Percentiles rank a stretch among this genome's conserved stretches.
Conservation (phyloP, 2,329 filamentous ascomycete genomes). For the Sordariomycetes sp. region DNA sequence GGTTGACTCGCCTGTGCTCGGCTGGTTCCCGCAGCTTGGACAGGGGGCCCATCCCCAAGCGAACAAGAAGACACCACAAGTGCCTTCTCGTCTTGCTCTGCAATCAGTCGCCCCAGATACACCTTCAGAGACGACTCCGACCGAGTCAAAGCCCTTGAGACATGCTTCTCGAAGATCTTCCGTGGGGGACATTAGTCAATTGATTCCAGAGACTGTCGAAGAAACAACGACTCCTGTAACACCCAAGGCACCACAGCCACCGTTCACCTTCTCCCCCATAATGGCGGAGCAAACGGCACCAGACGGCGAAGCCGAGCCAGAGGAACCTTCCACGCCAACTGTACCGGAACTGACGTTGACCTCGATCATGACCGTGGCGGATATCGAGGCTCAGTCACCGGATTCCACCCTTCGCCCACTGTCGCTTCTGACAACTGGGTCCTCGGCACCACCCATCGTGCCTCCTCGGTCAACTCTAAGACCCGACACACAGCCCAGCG, state of each 20-base stretch:
- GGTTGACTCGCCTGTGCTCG: conserved; percentile 5
- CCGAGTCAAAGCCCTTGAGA: neutral
- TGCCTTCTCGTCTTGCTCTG: neutral
- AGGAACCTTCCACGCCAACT: neutral
- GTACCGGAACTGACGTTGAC: conserved; percentile 1
- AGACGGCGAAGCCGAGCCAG: neutral
- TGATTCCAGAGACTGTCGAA: conserved; percentile 4
- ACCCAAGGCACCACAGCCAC: neutral
- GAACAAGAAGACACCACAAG: neutral
- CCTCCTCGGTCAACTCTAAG: conserved; percentile 1
- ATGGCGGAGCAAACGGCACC: conserved; percentile 1
- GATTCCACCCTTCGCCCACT: conserved; percentile 3
- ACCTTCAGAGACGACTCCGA: neutral
- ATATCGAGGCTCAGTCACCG: conserved; percentile 1
- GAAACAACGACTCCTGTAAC: conserved; percentile 1
- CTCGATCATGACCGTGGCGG: conserved; percentile 3
- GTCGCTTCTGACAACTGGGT: conserved; percentile 1
- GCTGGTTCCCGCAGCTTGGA: conserved; percentile 3
- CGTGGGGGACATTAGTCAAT: neutral
- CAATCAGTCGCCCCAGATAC: neutral
- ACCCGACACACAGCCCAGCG: conserved; percentile 1
- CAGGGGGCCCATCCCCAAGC: neutral
- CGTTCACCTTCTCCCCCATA: conserved; percentile 1
- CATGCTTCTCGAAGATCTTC: neutral
- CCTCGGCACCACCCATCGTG: neutral